phyloP scores from a whole-genome alignment of 2,329 filamentous ascomycete genomes.

The Aspergillus novofumigatus region DNA sequence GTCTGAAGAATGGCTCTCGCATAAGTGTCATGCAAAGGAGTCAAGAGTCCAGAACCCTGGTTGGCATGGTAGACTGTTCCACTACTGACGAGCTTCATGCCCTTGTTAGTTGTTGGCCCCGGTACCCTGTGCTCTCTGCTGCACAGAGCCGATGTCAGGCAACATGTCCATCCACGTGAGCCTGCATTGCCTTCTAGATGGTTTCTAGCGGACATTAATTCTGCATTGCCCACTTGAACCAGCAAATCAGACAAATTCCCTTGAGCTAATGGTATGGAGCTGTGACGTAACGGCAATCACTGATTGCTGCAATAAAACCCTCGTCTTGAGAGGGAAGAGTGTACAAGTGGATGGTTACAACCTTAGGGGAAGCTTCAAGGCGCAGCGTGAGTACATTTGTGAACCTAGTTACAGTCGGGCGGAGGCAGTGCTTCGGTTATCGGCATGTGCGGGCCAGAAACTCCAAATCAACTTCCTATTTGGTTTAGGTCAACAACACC shows the following conservation, averaged over 20 bases:
- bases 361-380: not conserved
- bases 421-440: not conserved
- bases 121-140: not conserved
- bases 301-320: not conserved
- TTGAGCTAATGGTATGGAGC: not conserved
- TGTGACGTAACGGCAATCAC: not conserved
- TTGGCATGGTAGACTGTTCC: too few relatives aligned
- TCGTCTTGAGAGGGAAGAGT: not conserved
- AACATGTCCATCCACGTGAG: not conserved
- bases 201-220: conserved; percentile 4
- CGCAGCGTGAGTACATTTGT: not conserved
- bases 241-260: not conserved
- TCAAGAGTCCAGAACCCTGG: too few relatives aligned
- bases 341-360: too few relatives aligned
- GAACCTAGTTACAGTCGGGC: too few relatives aligned
- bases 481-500: not conserved
- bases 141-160: not conserved
- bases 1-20: too few relatives aligned
- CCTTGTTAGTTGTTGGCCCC: not conserved
- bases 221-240: not conserved
- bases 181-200: conserved; percentile 4
- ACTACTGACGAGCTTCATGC: not conserved
- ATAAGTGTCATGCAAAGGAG: too few relatives aligned
- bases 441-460: not conserved
- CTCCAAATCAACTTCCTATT: too few relatives aligned